A percentile compares a stretch with the other conserved stretches of the same genome.
These are phyloP conservation scores for Glycine soja DNA, from an alignment of 306 rosid species.

Conservation along the genomic window DNA sequence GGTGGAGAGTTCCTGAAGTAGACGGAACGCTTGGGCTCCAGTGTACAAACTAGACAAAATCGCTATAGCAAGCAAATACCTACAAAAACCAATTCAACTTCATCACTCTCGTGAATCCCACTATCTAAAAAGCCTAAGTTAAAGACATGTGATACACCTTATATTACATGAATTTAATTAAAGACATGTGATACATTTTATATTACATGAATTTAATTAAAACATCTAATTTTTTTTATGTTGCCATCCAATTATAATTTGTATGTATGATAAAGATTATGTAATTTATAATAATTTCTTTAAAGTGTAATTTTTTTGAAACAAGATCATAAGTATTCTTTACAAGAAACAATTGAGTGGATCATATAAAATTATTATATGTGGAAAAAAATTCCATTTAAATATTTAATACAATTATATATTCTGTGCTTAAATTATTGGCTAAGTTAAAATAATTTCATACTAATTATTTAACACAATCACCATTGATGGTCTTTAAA, in stretches of 20 bases:
- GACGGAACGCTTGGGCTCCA: constrained; percentile 56
- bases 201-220: neutral
- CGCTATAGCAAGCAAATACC: constrained; percentile 73
- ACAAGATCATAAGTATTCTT: neutral
- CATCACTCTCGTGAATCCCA: constrained; percentile 13
- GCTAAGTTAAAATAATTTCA: neutral
- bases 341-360: too few species aligned
- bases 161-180: neutral
- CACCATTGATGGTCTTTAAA: too few species aligned
- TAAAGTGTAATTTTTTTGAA: neutral
- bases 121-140: neutral
- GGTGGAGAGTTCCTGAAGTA: constrained; percentile 58
- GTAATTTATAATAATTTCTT: too few species aligned
- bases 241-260: too few species aligned
- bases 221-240: too few species aligned
- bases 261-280: neutral
- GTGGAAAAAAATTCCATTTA: neutral
- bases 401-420: neutral
- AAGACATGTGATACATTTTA: neutral
- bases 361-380: too few species aligned
- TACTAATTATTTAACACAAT: neutral
- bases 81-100: constrained; percentile 5
- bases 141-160: neutral
- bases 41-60: constrained; percentile 68
- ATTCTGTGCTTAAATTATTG: neutral